Base-by-base conservation (phyloP, 116 monocot species). In the Trichopus zeylanicus region DNA sequence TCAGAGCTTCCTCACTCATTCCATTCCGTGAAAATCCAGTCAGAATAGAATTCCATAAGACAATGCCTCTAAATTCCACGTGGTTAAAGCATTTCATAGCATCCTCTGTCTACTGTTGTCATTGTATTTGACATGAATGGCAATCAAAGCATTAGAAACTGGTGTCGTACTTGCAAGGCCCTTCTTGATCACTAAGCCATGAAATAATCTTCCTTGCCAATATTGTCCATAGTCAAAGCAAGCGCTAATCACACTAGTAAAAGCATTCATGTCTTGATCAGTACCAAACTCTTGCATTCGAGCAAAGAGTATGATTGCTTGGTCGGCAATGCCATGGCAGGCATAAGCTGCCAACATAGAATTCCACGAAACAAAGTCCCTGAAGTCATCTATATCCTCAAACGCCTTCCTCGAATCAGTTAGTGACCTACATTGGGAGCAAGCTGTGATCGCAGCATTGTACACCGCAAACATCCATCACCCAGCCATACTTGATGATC, bases 1-100 rank as follows among this genome's bases (percentile, higher is more conserved):
- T 87, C 75, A 83, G 53, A 15, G 92, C 87, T 31, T 81, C 66
- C 51, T 81, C 78, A 34, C 75, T 70, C 3, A 70, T 52, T 11
- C 78, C 78, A 35, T 55, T 66, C 46, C 87, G 83, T 9, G 92
- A 78, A 37, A 84, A 57, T 23, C 87, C 87, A 18, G 92, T 87
- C n/a, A 92, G 29, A 37, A 84, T 56, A 7, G 87, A 75, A 64
- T 92, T 87, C 83, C 92, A 92, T 26, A 87, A 78, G 25, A 87
- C 73, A 15, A 13, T 70, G 42, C 87, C 87, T 51, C 62, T 83
- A 10, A 62, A 29, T 20, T 71, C 73, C 81, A 83, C 71, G 10
- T 16, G 59, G 29, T 69, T 38, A 48, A 92, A 92, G 55, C 75
- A 83, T 51, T 61, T 86, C 52, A 78, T 5, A 2, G 84, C 83